phyloP scores from a whole-genome alignment of 2,329 filamentous ascomycete genomes.

The Colletotrichum tanaceti region DNA sequence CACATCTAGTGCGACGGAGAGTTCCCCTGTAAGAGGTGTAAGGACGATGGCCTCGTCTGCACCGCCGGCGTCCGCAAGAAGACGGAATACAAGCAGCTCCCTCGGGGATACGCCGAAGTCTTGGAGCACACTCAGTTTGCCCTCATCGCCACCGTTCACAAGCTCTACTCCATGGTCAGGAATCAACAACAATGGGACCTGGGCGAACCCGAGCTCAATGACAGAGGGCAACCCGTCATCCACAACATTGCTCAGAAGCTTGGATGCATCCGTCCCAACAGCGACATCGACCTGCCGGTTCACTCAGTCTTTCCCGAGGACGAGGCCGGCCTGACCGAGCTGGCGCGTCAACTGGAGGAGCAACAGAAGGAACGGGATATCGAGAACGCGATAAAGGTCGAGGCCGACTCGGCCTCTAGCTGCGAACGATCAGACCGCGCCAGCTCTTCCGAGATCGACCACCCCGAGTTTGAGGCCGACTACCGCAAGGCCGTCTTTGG shows the following conservation, averaged over 20 bases:
- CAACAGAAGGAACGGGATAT: conserved; percentile 56
- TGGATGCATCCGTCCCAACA: conserved; percentile 72
- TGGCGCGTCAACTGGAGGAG: conserved; percentile 65
- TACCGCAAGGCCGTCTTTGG: conserved; percentile 63
- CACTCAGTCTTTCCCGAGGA: conserved; percentile 72
- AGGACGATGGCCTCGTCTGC: conserved; percentile 73
- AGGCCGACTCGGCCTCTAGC: conserved; percentile 51
- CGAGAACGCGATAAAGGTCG: conserved; percentile 47
- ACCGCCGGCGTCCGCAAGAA: conserved; percentile 73
- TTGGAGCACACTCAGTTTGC: conserved; percentile 74
- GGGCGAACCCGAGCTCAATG: conserved; percentile 73
- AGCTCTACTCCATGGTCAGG: conserved; percentile 73
- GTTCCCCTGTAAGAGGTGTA: conserved; percentile 74
- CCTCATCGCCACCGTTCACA: conserved; percentile 72
- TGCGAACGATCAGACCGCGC: conserved; percentile 58
- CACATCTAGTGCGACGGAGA: conserved; percentile 69
- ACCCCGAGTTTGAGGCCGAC: conserved; percentile 66
- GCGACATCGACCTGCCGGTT: conserved; percentile 68
- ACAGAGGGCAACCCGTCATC: conserved; percentile 71
- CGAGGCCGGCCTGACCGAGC: conserved; percentile 66
- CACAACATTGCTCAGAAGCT: conserved; percentile 74
- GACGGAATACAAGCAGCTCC: conserved; percentile 76
- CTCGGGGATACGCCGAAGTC: conserved; percentile 72
- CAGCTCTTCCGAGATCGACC: conserved; percentile 66
- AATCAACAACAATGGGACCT: conserved; percentile 69